Evolutionary conservation across 83 land plant genomes (phyloP).

Genomic region (Picea abies): DNA sequence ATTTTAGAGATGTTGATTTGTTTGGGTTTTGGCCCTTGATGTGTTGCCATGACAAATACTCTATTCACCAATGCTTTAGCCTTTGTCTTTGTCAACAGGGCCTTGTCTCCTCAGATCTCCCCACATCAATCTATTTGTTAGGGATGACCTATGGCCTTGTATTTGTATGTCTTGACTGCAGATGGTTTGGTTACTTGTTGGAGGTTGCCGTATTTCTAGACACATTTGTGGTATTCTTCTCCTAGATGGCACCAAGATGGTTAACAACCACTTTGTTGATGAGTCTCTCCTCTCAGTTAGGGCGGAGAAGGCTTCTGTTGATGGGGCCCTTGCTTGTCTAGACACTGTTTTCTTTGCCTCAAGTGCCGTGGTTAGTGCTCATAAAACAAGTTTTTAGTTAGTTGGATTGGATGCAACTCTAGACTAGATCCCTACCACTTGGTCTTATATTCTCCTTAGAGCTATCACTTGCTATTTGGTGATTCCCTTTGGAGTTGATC

Average conservation of each 20-base stretch:
- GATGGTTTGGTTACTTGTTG: background rate
- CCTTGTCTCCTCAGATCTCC: background rate
- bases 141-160: background rate
- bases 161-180: background rate
- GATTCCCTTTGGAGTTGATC: too few relatives aligned
- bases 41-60: background rate
- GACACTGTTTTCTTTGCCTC: background rate
- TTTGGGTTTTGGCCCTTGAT: background rate
- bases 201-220: background rate
- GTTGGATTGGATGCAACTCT: too few relatives aligned
- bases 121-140: background rate
- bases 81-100: background rate
- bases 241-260: background rate
- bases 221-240: background rate
- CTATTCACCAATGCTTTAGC: background rate
- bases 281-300: background rate
- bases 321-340: background rate
- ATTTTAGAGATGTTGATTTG: background rate
- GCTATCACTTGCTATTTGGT: too few relatives aligned
- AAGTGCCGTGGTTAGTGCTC: background rate
- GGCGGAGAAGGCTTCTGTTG: background rate
- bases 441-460: too few relatives aligned
- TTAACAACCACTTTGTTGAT: background rate
- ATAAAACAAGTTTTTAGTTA: too few relatives aligned
- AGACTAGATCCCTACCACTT: too few relatives aligned